Conservation (phyloP, 1,284 basidiomycete species). For the Agaricales sp. region DNA sequence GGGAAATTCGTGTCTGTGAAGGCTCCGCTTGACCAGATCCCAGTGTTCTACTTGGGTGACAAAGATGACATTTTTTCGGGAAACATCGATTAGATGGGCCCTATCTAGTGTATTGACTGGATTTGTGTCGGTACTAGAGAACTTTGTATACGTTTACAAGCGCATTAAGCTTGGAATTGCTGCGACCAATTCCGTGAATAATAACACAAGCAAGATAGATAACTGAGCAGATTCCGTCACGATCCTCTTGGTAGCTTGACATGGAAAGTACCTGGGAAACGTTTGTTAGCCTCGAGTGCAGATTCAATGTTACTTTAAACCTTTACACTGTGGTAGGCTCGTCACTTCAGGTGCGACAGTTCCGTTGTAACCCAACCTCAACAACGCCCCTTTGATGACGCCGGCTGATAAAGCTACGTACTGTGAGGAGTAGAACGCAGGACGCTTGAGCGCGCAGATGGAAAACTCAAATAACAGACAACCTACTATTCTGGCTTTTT, state of each 20-base stretch:
- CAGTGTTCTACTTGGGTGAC: conserved; percentile 27
- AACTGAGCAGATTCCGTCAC: too few species aligned
- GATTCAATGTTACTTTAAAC: conserved; percentile 1
- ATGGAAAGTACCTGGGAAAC: conserved; percentile 61
- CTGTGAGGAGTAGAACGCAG: conserved; percentile 24
- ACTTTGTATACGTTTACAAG: too few species aligned
- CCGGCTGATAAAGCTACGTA: conserved; percentile 75
- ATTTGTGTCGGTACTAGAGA: too few species aligned
- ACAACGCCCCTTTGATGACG: conserved; percentile 74
- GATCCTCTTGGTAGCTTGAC: conserved; percentile 61
- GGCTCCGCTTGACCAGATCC: conserved; percentile 26
- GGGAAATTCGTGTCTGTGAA: conserved; percentile 21
- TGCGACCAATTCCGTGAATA: too few species aligned
- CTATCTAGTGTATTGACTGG: too few species aligned
- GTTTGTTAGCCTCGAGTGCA: conserved; percentile 3
- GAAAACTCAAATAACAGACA: neutral
- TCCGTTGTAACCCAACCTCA: conserved; percentile 66
- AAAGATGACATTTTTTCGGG: conserved; percentile 23
- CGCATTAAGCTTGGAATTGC: too few species aligned
- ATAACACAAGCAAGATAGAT: too few species aligned
- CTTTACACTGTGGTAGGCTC: conserved; percentile 77
- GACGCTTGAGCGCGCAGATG: neutral
- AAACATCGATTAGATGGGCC: too few species aligned
- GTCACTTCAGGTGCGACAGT: conserved; percentile 71
- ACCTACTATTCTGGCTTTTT: conserved; percentile 60